Conservation (phyloP, 257 asterid genomes). For the Schizonepeta tenuifolia region DNA sequence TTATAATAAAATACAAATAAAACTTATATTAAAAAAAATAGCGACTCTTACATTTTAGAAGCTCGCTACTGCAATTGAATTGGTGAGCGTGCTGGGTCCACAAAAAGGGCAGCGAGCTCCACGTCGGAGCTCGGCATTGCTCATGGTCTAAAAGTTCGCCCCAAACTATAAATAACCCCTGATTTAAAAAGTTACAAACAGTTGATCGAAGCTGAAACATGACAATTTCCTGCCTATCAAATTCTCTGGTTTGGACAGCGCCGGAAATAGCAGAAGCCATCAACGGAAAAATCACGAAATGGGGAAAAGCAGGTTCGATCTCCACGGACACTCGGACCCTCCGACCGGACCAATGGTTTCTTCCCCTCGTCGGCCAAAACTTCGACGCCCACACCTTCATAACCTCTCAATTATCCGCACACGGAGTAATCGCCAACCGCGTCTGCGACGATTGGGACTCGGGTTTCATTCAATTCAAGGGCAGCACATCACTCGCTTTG, state of each 20-base stretch:
- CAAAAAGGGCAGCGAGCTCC: no score
- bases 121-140: no score
- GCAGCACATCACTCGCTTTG: conserved; percentile 18
- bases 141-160: no score
- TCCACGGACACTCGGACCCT: conserved; percentile 46
- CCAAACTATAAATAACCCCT: no score
- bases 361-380: conserved; percentile 40
- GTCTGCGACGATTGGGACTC: conserved; percentile 30
- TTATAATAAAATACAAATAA: no score
- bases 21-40: no score
- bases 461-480: conserved; percentile 37
- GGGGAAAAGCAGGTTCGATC: conserved; percentile 41
- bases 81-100: no score
- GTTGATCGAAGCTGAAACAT: neutral
- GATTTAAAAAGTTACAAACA: no score
- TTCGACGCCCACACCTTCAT: conserved; percentile 42
- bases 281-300: conserved; percentile 31
- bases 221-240: conserved; percentile 20
- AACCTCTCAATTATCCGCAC: conserved; percentile 31
- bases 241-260: conserved; percentile 32
- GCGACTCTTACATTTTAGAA: no score
- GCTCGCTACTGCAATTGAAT: no score
- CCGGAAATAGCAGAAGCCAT: conserved; percentile 35
- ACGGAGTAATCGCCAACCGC: conserved; percentile 40
- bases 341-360: conserved; percentile 44